A percentile compares a stretch with the other conserved stretches of the same genome.
Conservation (phyloP, 2,329 filamentous ascomycete species). For the Cladosporium sp. region DNA sequence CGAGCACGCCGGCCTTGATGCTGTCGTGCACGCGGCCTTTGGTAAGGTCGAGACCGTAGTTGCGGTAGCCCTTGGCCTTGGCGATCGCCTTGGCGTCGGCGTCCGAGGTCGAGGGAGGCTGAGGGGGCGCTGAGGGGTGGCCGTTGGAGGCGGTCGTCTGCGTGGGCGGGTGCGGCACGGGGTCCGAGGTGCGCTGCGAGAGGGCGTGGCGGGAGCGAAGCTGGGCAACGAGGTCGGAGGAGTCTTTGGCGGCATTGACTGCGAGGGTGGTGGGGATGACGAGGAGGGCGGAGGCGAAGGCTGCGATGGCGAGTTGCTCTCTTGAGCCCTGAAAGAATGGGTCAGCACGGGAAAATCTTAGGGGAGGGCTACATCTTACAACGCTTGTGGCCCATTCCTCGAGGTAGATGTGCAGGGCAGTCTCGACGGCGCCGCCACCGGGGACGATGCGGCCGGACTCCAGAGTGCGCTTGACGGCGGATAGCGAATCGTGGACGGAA, state of each 20-base stretch:
- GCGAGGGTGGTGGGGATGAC: constrained; percentile 94
- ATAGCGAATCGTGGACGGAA: constrained; percentile 93
- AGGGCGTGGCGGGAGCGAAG: constrained; percentile 89
- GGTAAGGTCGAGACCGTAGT: constrained; percentile 88
- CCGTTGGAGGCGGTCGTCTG: constrained; percentile 23
- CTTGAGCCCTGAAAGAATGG: constrained; percentile 59
- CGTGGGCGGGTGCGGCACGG: constrained; percentile 43
- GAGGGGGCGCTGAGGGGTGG: constrained; percentile 17
- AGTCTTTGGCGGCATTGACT: constrained; percentile 94
- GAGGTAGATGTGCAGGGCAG: constrained; percentile 97
- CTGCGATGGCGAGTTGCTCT: constrained; percentile 94
- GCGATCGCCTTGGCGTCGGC: constrained; percentile 82
- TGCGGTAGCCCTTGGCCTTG: constrained; percentile 95
- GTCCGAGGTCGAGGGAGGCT: constrained; percentile 16
- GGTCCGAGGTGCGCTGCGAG: constrained; percentile 86
- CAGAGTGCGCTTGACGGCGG: constrained; percentile 91
- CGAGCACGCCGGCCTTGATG: constrained; percentile 89
- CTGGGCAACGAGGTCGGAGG: constrained; percentile 90
- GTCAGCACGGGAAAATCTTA: constrained; percentile 1
- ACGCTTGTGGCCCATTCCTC: constrained; percentile 98
- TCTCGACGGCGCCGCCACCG: constrained; percentile 93
- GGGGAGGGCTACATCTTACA: constrained; percentile 35
- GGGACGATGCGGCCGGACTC: constrained; percentile 97
- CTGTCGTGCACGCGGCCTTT: constrained; percentile 89
- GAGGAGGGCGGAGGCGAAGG: constrained; percentile 92